Base-by-base conservation (phyloP, 805 yeast genomes). In the Ogataea trehaloabstinens region DNA sequence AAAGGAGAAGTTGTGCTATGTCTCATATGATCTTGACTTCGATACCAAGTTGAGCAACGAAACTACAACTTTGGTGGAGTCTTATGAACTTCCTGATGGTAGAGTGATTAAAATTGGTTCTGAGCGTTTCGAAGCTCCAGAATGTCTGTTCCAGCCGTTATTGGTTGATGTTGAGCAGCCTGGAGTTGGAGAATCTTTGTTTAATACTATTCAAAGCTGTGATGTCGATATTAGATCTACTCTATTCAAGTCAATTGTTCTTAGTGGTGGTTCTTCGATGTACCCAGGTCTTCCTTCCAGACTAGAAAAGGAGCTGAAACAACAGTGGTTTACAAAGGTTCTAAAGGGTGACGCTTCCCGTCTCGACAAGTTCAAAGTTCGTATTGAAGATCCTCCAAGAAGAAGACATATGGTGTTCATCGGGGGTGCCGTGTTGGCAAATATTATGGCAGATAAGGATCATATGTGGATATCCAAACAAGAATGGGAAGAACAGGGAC, bases 361-460 rank as follows among this genome's bases (percentile, higher is more conserved):
- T 58, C 73, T 93, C 50, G 85, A 78, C 45, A 90, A 90, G 66
- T 91, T 93, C 68, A 93, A 93, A 66, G 96, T 93, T 28, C 80
- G 91, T 66, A 93, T 93, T 55, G 98, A 93, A 64, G 98, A 93
- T 63, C 98, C 99, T 29, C 99, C 99, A 51, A 80, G 98, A 72
- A 88, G 99, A 73, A 85, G 90, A 63, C 96, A 93, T 65, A 91
- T 93, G 97, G 99, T 93, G 24, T 93, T 93, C 66, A 82, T 91
- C 51, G 99, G 99, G 53, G 99, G 99, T 55, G 98, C 98, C 4
- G 98, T 93, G 16, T 74, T 93, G 60, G 98, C 99, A 24, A 88
- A 85, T 60, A 91, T 93, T 52, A 93, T 93, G 98, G 95, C 95
- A 33, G 96, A 90, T 63, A 93, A 91, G 64, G 97, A 90, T 51